phyloP scores from a whole-genome alignment of 345 rosid genomes.

The Arabidopsis arenosa region DNA sequence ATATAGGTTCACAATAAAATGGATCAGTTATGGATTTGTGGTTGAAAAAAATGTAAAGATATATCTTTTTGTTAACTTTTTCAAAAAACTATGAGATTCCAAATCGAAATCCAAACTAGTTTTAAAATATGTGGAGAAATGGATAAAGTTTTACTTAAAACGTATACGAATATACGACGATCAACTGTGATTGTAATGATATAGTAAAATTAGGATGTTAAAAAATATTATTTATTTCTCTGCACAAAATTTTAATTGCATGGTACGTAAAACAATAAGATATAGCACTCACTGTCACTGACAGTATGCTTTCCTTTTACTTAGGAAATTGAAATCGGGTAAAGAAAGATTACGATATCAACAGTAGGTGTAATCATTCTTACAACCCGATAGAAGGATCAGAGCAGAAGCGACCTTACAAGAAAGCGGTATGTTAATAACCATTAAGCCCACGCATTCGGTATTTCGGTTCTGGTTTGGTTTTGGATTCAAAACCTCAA shows the following conservation, averaged over 20 bases:
- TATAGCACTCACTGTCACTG: constrained; percentile 26
- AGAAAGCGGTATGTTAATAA: constrained; percentile 62
- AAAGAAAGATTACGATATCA: constrained; percentile 96
- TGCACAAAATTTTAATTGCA: neutral
- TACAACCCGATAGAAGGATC: constrained; percentile 93
- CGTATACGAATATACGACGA: too few species aligned
- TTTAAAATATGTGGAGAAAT: too few species aligned
- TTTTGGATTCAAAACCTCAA: neutral
- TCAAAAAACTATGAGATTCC: too few species aligned
- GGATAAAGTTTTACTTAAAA: too few species aligned
- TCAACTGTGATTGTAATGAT: too few species aligned
- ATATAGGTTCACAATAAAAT: too few species aligned
- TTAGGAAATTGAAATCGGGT: constrained; percentile 94
- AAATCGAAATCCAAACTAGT: too few species aligned
- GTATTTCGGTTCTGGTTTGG: neutral
- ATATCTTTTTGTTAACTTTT: too few species aligned
- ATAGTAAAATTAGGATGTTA: neutral
- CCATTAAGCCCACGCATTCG: neutral
- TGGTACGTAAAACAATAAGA: constrained; percentile 7
- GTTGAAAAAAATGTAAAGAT: too few species aligned
- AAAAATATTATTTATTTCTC: neutral
- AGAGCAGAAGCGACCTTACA: constrained; percentile 78
- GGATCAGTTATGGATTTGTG: too few species aligned
- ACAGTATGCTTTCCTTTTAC: constrained; percentile 25
- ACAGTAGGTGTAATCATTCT: constrained; percentile 77